phyloP scores from a whole-genome alignment of 2,329 filamentous ascomycete species.

The Colletotrichum lupini region DNA sequence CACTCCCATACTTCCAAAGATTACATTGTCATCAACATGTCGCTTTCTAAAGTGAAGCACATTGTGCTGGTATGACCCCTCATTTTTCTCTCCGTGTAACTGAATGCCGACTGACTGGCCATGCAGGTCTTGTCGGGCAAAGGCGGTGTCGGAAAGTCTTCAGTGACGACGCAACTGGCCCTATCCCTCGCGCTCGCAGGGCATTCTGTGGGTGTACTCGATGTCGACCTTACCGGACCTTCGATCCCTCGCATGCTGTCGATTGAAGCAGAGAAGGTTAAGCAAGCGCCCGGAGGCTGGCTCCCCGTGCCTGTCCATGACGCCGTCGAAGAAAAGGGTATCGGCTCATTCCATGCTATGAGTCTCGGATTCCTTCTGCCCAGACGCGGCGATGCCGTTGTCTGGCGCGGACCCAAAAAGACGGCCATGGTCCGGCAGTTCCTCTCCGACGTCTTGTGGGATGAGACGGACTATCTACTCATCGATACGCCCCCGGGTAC shows the following conservation, averaged over 20 bases:
- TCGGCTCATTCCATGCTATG: conserved; percentile 83
- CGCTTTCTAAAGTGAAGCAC: conserved; percentile 77
- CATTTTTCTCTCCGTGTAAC: background rate
- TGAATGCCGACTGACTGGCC: background rate
- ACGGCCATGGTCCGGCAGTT: conserved; percentile 99
- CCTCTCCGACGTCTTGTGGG: conserved; percentile 90
- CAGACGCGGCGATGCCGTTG: conserved; percentile 87
- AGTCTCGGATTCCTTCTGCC: conserved; percentile 91
- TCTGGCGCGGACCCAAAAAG: conserved; percentile 98
- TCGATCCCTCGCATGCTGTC: conserved; percentile 96
- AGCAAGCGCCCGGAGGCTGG: conserved; percentile 92
- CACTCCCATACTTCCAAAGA: background rate
- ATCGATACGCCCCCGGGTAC: conserved; percentile 97
- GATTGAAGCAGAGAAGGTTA: conserved; percentile 89
- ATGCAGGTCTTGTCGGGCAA: conserved; percentile 88
- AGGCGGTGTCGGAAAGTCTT: conserved; percentile 97
- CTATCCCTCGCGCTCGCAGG: conserved; percentile 88
- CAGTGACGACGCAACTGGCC: conserved; percentile 95
- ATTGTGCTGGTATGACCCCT: conserved; percentile 73
- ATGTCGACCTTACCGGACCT: conserved; percentile 95
- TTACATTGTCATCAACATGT: conserved; percentile 58
- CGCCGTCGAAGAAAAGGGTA: conserved; percentile 58
- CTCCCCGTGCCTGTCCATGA: conserved; percentile 87
- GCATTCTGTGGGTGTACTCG: conserved; percentile 91
- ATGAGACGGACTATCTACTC: conserved; percentile 87